A percentile compares a stretch with the other conserved stretches of the same genome.
Evolutionary conservation across 257 asterid species (phyloP).

Genomic region (Anisodus tanguticus): DNA sequence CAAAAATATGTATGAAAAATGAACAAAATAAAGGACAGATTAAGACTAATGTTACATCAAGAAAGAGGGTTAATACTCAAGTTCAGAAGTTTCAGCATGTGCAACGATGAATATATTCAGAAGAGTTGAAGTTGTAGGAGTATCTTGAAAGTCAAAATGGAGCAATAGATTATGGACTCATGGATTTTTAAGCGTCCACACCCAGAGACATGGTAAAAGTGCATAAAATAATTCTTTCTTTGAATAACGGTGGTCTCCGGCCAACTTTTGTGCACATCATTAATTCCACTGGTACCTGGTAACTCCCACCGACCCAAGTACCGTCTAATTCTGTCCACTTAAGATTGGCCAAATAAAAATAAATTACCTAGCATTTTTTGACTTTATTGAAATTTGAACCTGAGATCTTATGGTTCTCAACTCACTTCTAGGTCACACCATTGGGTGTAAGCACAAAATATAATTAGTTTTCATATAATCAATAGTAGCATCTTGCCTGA

Average conservation of each 20-base stretch:
- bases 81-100: not conserved
- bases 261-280: no score
- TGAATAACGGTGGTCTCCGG: no score
- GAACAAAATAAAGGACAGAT: not conserved
- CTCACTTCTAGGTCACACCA: no score
- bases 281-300: no score
- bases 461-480: not conserved
- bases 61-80: not conserved
- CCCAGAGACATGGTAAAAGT: not conserved
- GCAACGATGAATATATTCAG: not conserved
- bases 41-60: not conserved
- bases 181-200: not conserved
- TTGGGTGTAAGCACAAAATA: not conserved
- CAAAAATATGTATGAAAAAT: conserved; percentile 19
- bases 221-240: no score
- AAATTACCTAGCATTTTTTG: no score
- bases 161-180: not conserved
- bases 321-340: no score
- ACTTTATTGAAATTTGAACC: no score
- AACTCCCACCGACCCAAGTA: no score
- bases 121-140: not conserved
- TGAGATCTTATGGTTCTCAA: no score
- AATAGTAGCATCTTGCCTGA: not conserved
- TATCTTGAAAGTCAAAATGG: conserved; percentile 6
- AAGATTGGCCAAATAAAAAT: no score